Evolutionary conservation across 495 filamentous ascomycete species (phyloP).

Genomic region (Collariella sp.): DNA sequence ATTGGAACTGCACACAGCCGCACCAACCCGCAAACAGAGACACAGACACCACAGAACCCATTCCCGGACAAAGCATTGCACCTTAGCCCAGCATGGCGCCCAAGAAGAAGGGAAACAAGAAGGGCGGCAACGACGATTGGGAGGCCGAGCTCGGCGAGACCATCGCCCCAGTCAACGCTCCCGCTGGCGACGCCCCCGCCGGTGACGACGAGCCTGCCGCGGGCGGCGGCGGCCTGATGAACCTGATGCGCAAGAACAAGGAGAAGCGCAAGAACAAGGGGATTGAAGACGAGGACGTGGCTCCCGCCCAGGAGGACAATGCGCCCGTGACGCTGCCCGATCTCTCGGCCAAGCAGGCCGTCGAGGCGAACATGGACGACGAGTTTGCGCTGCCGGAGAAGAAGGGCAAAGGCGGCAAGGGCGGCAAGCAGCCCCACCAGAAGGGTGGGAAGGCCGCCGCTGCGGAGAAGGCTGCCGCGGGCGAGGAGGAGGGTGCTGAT

Average conservation of each 20-base stretch:
- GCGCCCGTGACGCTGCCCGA: constrained; percentile 40
- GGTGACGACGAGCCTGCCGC: constrained; percentile 44
- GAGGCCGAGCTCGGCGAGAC: constrained; percentile 87
- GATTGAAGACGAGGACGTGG: constrained; percentile 60
- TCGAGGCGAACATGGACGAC: constrained; percentile 78
- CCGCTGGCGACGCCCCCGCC: constrained; percentile 33
- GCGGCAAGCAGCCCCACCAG: constrained; percentile 59
- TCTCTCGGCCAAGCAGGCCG: constrained; percentile 62
- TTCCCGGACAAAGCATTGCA: not conserved
- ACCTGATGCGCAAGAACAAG: constrained; percentile 77
- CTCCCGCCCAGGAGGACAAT: constrained; percentile 11
- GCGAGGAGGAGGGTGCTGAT: constrained; percentile 49
- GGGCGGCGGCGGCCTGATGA: constrained; percentile 66
- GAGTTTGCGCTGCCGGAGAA: constrained; percentile 80
- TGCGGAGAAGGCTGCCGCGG: constrained; percentile 38
- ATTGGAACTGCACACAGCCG: not conserved
- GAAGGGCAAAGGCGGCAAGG: constrained; percentile 90
- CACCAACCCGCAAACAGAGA: not conserved
- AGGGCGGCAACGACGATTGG: constrained; percentile 87
- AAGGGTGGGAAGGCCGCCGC: constrained; percentile 50
- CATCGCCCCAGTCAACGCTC: constrained; percentile 35
- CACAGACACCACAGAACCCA: constrained; percentile 1
- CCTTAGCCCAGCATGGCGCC: constrained; percentile 57
- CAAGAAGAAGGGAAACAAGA: constrained; percentile 91
- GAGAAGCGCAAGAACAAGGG: constrained; percentile 93